Base-by-base conservation (phyloP, 331 rosid species). In the Spiraea crenata region DNA sequence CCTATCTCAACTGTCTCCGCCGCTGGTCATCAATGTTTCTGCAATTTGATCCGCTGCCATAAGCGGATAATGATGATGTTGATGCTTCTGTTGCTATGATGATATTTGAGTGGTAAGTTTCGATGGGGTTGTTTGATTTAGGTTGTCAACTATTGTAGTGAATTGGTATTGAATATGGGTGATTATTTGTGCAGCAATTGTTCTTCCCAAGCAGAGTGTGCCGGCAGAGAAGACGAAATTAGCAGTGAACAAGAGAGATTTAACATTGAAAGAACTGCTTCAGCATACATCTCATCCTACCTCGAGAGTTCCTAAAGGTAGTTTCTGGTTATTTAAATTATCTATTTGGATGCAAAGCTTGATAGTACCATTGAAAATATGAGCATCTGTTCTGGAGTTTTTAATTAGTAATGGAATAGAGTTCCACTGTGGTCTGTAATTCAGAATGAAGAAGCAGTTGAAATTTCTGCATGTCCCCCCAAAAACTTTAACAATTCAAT, bases 301-400 rank as follows among this genome's bases (percentile, higher is more conserved):
- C 76, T 71, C 81, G 3, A 91, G 91, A 91, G 89, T 87, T 82
- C 96, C 97, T 64, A 86, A 89, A 93, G 99, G 99, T 93, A 89
- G 74, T 35, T 42, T n/a, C 19, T 16, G 50, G 37, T 69, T 44
- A n/a, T 45, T 70, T 55, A 13, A 56, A 25, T 7, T 13, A 9
- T 40, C 31, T 16, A 12, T 40, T 54, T 68, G 11, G 7, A 68
- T 51, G 20, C 9, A 5, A 67, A 67, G 6, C n/a, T n/a, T 68
- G n/a, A 13, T 7, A 1, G 39, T 39, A 8, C 42, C 34, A 19
- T 42, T 40, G 9, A 52, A 39, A 40, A 41, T 54, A 52, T 52
- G 60, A 20, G 17, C 35, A 40, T 39, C 1, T 25, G 31, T 25
- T 25, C 31, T 25, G 31, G 31, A 25, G 31, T 25, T 25, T 25